Evolutionary conservation across 495 filamentous ascomycete species (phyloP).

Genomic region (Neurospora pannonica): DNA sequence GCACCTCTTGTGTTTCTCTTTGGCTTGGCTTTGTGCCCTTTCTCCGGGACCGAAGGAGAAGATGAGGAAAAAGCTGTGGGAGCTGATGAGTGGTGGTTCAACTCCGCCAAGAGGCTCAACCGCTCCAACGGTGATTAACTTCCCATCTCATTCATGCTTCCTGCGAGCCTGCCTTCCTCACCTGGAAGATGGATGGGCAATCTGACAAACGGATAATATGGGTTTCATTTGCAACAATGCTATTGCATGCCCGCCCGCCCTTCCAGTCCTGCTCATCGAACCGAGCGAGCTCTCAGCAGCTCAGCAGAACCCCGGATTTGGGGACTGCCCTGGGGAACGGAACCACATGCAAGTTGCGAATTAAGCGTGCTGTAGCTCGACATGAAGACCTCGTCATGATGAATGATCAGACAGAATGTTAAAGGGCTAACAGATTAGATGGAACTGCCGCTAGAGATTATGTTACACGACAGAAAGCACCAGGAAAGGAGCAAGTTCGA

Average conservation of each 20-base stretch:
- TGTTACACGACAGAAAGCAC: not conserved
- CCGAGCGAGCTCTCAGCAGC: not conserved
- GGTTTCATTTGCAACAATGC: not conserved
- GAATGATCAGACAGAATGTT: not conserved
- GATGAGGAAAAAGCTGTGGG: not conserved
- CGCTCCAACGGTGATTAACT: not conserved
- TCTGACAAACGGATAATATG: not conserved
- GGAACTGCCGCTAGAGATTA: not conserved
- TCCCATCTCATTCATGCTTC: not conserved
- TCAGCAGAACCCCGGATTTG: not conserved
- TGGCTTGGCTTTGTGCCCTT: not conserved
- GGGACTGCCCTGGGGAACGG: too few relatives aligned
- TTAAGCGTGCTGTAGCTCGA: not conserved
- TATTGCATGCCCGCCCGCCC: not conserved
- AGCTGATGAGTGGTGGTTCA: not conserved
- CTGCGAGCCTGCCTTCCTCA: not conserved
- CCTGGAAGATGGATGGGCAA: not conserved
- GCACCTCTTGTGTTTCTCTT: not conserved
- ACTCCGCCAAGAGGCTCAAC: not conserved
- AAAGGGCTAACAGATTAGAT: not conserved
- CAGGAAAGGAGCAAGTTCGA: not conserved
- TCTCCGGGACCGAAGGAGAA: not conserved
- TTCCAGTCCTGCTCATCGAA: not conserved
- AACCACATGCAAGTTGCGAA: not conserved
- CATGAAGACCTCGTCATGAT: not conserved